These are phyloP conservation scores for Podospora bellae-mahoneyi DNA, from an alignment of 495 filamentous ascomycete genomes.

Conservation along the genomic window DNA sequence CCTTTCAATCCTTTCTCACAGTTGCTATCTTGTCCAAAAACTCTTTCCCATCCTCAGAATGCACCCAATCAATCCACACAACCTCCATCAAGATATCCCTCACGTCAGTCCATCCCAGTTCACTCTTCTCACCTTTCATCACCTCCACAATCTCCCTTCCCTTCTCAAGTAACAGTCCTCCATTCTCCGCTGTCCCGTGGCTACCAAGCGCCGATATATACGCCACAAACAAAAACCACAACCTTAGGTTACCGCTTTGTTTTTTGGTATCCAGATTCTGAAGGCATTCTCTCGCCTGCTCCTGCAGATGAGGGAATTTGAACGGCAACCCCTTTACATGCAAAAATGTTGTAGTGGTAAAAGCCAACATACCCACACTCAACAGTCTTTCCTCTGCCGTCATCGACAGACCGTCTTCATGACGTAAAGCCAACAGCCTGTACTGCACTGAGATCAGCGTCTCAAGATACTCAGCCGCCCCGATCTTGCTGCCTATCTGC, in stretches of 20 bases:
- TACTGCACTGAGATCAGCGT: slow-evolving; percentile 22
- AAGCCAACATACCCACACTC: slow-evolving; percentile 24
- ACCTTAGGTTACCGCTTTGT: not conserved
- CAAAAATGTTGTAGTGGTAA: slow-evolving; percentile 18
- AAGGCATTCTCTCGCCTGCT: slow-evolving; percentile 1
- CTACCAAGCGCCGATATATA: slow-evolving; percentile 13
- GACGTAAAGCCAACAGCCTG: slow-evolving; percentile 18
- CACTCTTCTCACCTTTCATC: not conserved
- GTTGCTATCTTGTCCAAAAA: slow-evolving; percentile 7
- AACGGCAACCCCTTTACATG: slow-evolving; percentile 15
- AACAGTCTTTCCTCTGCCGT: not conserved
- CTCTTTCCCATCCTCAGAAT: slow-evolving; percentile 5
- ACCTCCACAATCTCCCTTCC: not conserved
- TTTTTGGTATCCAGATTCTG: not conserved
- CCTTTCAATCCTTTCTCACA: not conserved
- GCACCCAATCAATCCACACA: slow-evolving; percentile 24
- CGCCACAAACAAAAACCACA: slow-evolving; percentile 23
- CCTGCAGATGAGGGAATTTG: slow-evolving; percentile 11
- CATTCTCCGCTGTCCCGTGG: not conserved
- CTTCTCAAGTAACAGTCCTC: not conserved
- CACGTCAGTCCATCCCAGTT: not conserved
- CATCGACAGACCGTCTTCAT: slow-evolving; percentile 5
- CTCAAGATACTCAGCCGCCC: slow-evolving; percentile 14
- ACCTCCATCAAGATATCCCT: slow-evolving; percentile 14
- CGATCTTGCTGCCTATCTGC: slow-evolving; percentile 15